These are phyloP conservation scores for Sphagnum fallax DNA, from an alignment of 228 moss, liverwort and hornwort genomes.

Conservation along the genomic window DNA sequence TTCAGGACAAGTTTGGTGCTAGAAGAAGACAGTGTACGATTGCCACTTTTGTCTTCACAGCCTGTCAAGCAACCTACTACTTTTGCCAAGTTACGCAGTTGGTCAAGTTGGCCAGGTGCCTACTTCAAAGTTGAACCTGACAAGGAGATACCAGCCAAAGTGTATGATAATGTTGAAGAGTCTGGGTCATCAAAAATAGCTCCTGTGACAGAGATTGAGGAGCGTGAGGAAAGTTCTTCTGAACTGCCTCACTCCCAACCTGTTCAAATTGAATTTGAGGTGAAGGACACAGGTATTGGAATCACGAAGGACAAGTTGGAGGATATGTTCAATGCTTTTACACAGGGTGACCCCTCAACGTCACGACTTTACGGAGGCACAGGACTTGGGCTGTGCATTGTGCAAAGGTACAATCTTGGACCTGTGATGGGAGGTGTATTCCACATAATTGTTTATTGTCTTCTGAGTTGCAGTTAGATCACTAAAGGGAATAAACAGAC, in stretches of 20 bases:
- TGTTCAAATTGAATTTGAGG: constrained; percentile 36
- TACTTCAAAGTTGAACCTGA: constrained; percentile 24
- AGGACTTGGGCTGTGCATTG: constrained; percentile 61
- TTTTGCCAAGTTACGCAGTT: constrained; percentile 30
- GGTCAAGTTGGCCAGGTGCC: constrained; percentile 53
- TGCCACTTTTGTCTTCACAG: constrained; percentile 18
- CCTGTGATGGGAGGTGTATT: background rate
- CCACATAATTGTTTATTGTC: no score
- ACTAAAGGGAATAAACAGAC: background rate
- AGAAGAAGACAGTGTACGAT: constrained; percentile 4
- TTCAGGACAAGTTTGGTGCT: background rate
- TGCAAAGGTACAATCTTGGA: constrained; percentile 30
- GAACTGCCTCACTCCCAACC: background rate
- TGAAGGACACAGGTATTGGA: constrained; percentile 59
- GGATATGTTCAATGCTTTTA: constrained; percentile 58
- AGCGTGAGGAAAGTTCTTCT: background rate
- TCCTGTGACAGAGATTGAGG: background rate
- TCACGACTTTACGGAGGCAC: constrained; percentile 63
- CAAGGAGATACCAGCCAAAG: constrained; percentile 12
- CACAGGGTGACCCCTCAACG: constrained; percentile 57
- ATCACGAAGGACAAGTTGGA: constrained; percentile 36
- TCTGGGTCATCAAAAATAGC: constrained; percentile 7
- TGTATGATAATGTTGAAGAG: constrained; percentile 20
- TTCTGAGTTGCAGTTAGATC: no score
- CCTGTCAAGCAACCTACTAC: constrained; percentile 22